Evolutionary conservation across 768 basidiomycete species (phyloP).

Genomic region (Suillus tomentosus): DNA sequence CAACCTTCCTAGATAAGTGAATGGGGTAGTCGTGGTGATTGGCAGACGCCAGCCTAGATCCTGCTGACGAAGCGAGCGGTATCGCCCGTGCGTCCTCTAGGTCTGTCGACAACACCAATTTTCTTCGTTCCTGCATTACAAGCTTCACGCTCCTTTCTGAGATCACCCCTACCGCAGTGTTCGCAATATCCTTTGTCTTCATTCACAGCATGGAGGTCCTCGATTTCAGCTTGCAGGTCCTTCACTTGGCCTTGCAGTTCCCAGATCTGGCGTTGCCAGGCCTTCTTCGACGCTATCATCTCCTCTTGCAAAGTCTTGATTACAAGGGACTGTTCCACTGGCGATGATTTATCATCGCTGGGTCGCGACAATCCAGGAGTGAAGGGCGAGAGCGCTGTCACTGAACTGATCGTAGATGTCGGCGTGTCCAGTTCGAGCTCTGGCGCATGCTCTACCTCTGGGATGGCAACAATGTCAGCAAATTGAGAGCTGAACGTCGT

Average conservation of each 20-base stretch:
- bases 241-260: conserved; percentile 75
- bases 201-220: conserved; percentile 49
- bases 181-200: conserved; percentile 50
- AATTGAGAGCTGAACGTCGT: conserved; percentile 75
- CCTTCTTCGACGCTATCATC: conserved; percentile 54
- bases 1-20: conserved; percentile 21
- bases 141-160: conserved; percentile 14
- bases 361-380: conserved; percentile 41
- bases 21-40: conserved; percentile 11
- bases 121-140: conserved; percentile 28
- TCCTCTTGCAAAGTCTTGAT: conserved; percentile 64
- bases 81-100: conserved; percentile 68
- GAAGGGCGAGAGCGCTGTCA: conserved; percentile 47
- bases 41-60: conserved; percentile 16
- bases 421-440: conserved; percentile 50
- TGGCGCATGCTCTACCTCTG: conserved; percentile 32
- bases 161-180: conserved; percentile 57
- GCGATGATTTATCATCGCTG: conserved; percentile 35
- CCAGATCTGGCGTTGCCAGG: conserved; percentile 74
- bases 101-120: conserved; percentile 56
- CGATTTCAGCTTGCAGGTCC: conserved; percentile 70
- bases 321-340: conserved; percentile 46
- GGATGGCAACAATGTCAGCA: conserved; percentile 41
- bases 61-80: conserved; percentile 61
- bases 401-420: conserved; percentile 46